A percentile compares a stretch with the other conserved stretches of the same genome.
Conservation (phyloP, 805 yeast genomes). For the Metschnikowia picachoensis region DNA sequence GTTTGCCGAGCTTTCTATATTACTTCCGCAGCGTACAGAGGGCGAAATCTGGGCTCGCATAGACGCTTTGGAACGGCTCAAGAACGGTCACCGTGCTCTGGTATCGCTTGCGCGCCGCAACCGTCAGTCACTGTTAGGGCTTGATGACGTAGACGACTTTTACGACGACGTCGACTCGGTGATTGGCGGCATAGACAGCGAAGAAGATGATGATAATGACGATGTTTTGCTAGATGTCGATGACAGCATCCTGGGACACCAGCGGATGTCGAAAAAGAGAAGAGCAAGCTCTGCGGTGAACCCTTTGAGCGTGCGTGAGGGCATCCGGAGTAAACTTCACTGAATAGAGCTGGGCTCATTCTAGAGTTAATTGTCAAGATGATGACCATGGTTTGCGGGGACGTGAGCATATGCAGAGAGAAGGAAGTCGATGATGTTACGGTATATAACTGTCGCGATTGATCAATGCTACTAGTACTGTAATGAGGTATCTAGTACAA, state of each 20-base stretch:
- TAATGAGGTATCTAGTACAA: constrained; percentile 45
- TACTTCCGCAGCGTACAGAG: constrained; percentile 70
- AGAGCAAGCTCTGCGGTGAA: constrained; percentile 43
- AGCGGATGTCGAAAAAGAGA: constrained; percentile 22
- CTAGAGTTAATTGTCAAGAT: not conserved
- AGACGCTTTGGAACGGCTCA: constrained; percentile 26
- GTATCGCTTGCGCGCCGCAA: constrained; percentile 25
- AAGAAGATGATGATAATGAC: constrained; percentile 28
- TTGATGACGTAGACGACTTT: constrained; percentile 42
- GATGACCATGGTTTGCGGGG: too few species aligned
- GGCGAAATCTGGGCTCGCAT: constrained; percentile 68
- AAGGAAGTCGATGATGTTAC: too few species aligned
- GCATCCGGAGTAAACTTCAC: constrained; percentile 15
- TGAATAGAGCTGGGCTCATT: constrained; percentile 7
- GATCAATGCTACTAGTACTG: too few species aligned
- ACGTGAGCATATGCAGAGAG: too few species aligned
- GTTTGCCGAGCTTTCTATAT: constrained; percentile 66
- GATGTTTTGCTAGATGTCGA: constrained; percentile 36
- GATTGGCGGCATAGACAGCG: constrained; percentile 33
- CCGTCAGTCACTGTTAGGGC: constrained; percentile 37
- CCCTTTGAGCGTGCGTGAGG: constrained; percentile 26
- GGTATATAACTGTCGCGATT: too few species aligned
- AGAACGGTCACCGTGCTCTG: constrained; percentile 21
- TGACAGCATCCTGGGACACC: constrained; percentile 24
- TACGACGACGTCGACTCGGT: constrained; percentile 40